Conservation (phyloP, 805 yeast genomes). For the Citeromyces matritensis region DNA sequence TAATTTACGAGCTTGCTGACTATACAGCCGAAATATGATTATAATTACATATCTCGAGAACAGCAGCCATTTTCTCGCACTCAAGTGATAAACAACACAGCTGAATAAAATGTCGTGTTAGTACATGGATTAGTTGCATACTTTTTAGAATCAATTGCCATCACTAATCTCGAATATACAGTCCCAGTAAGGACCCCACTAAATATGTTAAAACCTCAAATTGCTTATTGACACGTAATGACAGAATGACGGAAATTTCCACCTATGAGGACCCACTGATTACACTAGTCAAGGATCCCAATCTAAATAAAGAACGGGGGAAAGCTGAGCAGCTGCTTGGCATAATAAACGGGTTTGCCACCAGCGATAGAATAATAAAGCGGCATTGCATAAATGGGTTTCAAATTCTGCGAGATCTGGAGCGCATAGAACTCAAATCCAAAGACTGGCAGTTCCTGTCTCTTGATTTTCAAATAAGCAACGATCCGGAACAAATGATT, state of each 20-base stretch:
- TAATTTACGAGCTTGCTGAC: too few species aligned
- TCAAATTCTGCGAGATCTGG: constrained; percentile 31
- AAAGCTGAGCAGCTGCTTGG: constrained; percentile 22
- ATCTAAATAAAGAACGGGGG: constrained; percentile 22
- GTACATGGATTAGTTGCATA: too few species aligned
- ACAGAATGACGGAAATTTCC: constrained; percentile 1
- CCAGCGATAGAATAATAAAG: constrained; percentile 25
- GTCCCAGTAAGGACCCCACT: too few species aligned
- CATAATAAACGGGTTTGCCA: constrained; percentile 26
- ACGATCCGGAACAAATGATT: constrained; percentile 8
- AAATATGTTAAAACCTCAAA: too few species aligned
- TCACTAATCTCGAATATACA: too few species aligned
- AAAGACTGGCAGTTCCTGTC: constrained; percentile 43
- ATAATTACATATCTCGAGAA: too few species aligned
- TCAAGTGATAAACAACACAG: too few species aligned
- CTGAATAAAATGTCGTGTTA: too few species aligned
- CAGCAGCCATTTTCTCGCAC: too few species aligned
- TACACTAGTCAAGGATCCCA: constrained; percentile 29
- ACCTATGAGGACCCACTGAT: constrained; percentile 33
- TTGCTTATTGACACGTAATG: too few species aligned
- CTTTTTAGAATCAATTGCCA: too few species aligned
- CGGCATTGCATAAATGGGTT: constrained; percentile 31
- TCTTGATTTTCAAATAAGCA: constrained; percentile 26
- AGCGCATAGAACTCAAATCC: constrained; percentile 27
- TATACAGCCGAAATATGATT: too few species aligned